Percentiles rank a stretch among this genome's conserved stretches.
Conservation (phyloP, 2,329 filamentous ascomycete genomes). For the Phyllosticta citribraziliensis region DNA sequence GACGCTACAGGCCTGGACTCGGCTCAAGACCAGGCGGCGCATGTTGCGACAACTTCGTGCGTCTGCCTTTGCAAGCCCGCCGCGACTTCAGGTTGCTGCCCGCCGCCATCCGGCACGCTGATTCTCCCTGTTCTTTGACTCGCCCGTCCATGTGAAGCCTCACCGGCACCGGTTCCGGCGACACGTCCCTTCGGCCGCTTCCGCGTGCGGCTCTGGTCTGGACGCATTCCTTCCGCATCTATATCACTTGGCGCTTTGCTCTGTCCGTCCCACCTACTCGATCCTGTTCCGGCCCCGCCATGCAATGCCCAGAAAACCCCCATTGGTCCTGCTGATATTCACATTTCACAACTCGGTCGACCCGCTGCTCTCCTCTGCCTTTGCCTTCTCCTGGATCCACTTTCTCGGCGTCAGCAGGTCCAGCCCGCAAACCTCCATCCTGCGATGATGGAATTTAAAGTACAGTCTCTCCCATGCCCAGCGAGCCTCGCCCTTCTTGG, state of each 20-base stretch:
- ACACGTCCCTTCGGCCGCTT: background rate
- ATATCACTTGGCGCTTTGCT: background rate
- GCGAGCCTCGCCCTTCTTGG: slow-evolving; percentile 36
- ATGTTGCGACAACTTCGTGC: no score
- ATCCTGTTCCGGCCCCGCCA: background rate
- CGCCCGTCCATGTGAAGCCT: no score
- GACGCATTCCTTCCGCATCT: background rate
- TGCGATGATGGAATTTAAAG: slow-evolving; percentile 37
- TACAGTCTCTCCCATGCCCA: slow-evolving; percentile 42
- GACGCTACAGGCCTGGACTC: background rate
- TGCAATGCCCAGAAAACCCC: background rate
- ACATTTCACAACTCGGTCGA: slow-evolving; percentile 4
- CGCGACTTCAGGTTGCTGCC: no score
- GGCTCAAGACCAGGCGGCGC: no score
- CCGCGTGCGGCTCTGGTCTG: background rate
- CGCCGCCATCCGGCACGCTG: no score
- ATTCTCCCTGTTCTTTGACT: no score
- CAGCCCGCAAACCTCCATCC: slow-evolving; percentile 44
- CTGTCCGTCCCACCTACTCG: background rate
- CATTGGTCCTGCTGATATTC: no score
- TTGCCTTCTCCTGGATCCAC: background rate
- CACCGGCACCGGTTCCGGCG: background rate
- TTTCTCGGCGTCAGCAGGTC: slow-evolving; percentile 32
- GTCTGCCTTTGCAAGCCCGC: no score
- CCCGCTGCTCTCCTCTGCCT: background rate